phyloP scores from a whole-genome alignment of 345 rosid species.

The Cochlearia excelsa region DNA sequence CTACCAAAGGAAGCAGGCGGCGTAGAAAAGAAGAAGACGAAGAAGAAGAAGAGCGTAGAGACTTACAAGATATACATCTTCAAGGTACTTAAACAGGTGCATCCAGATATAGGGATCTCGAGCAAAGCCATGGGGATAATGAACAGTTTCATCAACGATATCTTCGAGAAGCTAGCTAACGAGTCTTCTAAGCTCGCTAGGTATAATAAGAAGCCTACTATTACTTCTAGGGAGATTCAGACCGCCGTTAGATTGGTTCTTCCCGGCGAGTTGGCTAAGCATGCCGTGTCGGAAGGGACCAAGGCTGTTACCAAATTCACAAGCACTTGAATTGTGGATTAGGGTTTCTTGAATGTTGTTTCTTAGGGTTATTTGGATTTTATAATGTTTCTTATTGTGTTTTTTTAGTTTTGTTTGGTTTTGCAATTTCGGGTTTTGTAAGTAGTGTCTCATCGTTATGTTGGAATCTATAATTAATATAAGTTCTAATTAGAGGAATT shows the following conservation, averaged over 20 bases:
- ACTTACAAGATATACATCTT: neutral
- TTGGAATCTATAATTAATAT: too few relatives aligned
- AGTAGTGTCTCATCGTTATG: too few relatives aligned
- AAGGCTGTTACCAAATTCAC: conserved; percentile 81
- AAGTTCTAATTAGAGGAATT: too few relatives aligned
- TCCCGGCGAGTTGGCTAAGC: conserved; percentile 81
- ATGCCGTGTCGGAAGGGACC: conserved; percentile 79
- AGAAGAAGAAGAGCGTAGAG: too few relatives aligned
- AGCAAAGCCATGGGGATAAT: conserved; percentile 78
- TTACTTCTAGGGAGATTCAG: neutral
- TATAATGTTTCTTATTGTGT: too few relatives aligned
- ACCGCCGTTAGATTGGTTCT: conserved; percentile 72
- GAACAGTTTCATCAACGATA: conserved; percentile 29
- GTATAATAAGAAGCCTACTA: too few relatives aligned
- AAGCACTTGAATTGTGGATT: conserved; percentile 40
- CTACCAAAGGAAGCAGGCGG: conserved; percentile 65
- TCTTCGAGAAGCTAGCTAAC: too few relatives aligned
- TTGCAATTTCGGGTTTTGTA: too few relatives aligned
- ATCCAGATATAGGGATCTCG: conserved; percentile 59
- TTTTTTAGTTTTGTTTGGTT: too few relatives aligned
- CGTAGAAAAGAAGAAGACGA: conserved; percentile 51
- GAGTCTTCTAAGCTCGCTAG: too few relatives aligned
- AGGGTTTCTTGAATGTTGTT: neutral
- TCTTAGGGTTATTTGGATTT: too few relatives aligned
- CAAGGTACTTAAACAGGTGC: conserved; percentile 62